Evolutionary conservation across 2,329 filamentous ascomycete genomes (phyloP).

Genomic region (Sarocladium oryzae): DNA sequence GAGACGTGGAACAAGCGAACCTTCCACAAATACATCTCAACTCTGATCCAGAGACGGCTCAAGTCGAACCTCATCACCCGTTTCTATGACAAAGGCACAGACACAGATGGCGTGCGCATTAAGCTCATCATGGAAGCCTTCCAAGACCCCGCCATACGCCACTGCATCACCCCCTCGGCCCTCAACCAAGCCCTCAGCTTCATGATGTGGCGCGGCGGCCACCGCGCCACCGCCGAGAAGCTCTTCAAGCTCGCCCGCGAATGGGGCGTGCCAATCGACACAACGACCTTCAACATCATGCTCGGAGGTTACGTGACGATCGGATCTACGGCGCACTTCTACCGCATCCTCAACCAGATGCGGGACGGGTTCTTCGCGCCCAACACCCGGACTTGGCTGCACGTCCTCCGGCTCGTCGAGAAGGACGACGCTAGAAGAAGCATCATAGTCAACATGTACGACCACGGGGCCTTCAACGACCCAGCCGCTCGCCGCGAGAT

Average conservation of each 20-base stretch:
- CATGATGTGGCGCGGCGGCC: slow-evolving; percentile 29
- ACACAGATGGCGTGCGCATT: slow-evolving; percentile 33
- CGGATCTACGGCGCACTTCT: slow-evolving; percentile 35
- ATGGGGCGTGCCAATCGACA: slow-evolving; percentile 35
- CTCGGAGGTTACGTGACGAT: slow-evolving; percentile 33
- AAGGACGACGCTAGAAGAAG: slow-evolving; percentile 48
- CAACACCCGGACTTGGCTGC: slow-evolving; percentile 40
- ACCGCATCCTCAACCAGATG: slow-evolving; percentile 35
- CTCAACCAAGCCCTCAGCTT: slow-evolving; percentile 38
- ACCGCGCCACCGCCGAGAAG: slow-evolving; percentile 24
- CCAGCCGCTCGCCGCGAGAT: slow-evolving; percentile 29
- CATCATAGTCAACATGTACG: slow-evolving; percentile 40
- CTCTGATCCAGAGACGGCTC: slow-evolving; percentile 32
- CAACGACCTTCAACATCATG: slow-evolving; percentile 42
- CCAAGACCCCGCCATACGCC: slow-evolving; percentile 24
- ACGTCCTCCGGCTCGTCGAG: slow-evolving; percentile 47
- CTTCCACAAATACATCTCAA: slow-evolving; percentile 36
- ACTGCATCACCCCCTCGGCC: slow-evolving; percentile 30
- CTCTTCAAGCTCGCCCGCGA: slow-evolving; percentile 32
- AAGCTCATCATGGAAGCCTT: slow-evolving; percentile 33
- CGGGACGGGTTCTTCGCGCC: slow-evolving; percentile 29
- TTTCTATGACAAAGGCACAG: slow-evolving; percentile 27
- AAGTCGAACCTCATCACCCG: slow-evolving; percentile 23
- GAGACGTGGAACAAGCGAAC: slow-evolving; percentile 33
- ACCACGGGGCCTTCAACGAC: slow-evolving; percentile 35